Evolutionary conservation across 2,329 filamentous ascomycete species (phyloP).

Genomic region (Coniochaeta hoffmannii): DNA sequence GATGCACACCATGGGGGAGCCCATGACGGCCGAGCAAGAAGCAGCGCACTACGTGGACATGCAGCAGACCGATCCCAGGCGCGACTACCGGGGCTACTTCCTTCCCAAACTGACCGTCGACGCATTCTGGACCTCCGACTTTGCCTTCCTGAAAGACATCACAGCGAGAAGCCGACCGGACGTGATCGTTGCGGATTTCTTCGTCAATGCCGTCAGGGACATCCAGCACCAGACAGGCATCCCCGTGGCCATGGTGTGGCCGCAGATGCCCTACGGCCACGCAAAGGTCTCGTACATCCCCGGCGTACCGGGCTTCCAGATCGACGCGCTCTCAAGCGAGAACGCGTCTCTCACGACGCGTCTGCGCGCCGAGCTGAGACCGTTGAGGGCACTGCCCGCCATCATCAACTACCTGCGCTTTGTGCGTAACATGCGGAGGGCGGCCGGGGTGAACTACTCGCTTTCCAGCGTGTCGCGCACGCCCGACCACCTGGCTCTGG

Average conservation of each 20-base stretch:
- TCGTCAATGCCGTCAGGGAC: conserved; percentile 32
- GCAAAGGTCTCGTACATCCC: conserved; percentile 30
- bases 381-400: conserved; percentile 20
- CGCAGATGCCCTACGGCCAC: conserved; percentile 32
- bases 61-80: background rate
- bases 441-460: conserved; percentile 22
- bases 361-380: conserved; percentile 26
- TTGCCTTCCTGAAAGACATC: conserved; percentile 4
- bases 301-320: conserved; percentile 32
- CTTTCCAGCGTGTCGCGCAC: conserved; percentile 21
- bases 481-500: conserved; percentile 31
- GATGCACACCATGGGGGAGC: background rate
- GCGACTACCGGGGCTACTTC: conserved; percentile 1
- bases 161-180: conserved; percentile 19
- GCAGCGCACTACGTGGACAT: background rate
- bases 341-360: conserved; percentile 28
- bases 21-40: background rate
- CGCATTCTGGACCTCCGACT: conserved; percentile 9
- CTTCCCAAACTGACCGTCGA: conserved; percentile 5
- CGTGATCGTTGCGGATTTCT: conserved; percentile 35
- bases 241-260: conserved; percentile 30
- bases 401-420: conserved; percentile 22
- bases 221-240: conserved; percentile 27
- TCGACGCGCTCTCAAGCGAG: conserved; percentile 29
- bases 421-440: conserved; percentile 24